phyloP scores from a whole-genome alignment of 2,329 filamentous ascomycete genomes.

The Aspergillus nomiae region DNA sequence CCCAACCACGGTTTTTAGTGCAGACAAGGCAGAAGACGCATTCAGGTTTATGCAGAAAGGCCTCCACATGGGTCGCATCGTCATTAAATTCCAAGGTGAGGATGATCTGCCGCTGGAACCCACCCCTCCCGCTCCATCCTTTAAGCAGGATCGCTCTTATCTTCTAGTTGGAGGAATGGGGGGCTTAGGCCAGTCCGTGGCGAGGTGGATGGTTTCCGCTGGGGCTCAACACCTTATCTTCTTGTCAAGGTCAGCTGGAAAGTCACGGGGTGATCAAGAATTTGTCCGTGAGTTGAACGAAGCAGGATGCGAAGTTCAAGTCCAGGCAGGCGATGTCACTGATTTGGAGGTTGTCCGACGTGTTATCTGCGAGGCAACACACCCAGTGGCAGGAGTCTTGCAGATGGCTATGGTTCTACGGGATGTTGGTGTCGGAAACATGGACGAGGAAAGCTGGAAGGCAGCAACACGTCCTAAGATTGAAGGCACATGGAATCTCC shows the following conservation, averaged over 20 bases:
- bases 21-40: conserved; percentile 35
- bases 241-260: conserved; percentile 16
- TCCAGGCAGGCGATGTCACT: conserved; percentile 7
- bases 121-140: neutral
- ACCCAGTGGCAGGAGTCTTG: conserved; percentile 21
- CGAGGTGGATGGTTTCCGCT: conserved; percentile 18
- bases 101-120: neutral
- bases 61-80: conserved; percentile 50
- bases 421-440: conserved; percentile 7
- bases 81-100: conserved; percentile 18
- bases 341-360: conserved; percentile 3
- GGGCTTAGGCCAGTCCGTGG: conserved; percentile 17
- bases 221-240: conserved; percentile 20
- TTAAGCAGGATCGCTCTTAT: conserved; percentile 10
- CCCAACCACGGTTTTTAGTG: conserved; percentile 23
- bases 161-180: conserved; percentile 21
- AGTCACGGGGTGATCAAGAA: conserved; percentile 3
- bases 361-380: neutral
- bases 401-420: conserved; percentile 23
- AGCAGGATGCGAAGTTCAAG: conserved; percentile 3
- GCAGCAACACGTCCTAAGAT: conserved; percentile 12
- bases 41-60: conserved; percentile 48
- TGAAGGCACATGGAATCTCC: conserved; percentile 19
- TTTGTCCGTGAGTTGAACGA: conserved; percentile 9
- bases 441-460: conserved; percentile 12